These are phyloP conservation scores for Rhodotorula graminis DNA, from an alignment of 768 basidiomycete species.

Conservation along the genomic window DNA sequence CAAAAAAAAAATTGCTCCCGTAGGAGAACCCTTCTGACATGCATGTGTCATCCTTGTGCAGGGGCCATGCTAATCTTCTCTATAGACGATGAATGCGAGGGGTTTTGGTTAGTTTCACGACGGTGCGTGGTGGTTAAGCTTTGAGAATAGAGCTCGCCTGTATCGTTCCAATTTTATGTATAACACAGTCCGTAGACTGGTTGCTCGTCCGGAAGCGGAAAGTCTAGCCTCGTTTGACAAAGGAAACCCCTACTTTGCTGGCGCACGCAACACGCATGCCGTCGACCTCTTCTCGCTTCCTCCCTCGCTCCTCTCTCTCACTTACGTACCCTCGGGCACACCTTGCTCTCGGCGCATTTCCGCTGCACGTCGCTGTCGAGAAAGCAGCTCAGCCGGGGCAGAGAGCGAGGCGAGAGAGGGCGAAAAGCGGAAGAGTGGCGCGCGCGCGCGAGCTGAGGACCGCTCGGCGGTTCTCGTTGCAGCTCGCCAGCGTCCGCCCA, in stretches of 20 bases:
- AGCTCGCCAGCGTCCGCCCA: too few relatives aligned
- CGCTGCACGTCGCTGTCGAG: too few relatives aligned
- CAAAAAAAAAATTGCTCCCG: not conserved
- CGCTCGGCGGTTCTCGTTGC: too few relatives aligned
- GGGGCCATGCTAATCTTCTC: constrained; percentile 99
- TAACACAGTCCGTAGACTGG: not conserved
- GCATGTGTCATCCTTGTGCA: constrained; percentile 99
- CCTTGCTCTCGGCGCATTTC: too few relatives aligned
- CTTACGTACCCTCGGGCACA: too few relatives aligned
- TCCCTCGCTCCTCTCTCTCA: too few relatives aligned
- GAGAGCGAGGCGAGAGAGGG: too few relatives aligned
- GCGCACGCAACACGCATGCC: too few relatives aligned
- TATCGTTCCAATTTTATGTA: constrained; percentile 12
- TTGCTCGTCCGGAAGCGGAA: not conserved
- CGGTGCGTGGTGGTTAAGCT: not conserved
- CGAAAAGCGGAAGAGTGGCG: too few relatives aligned
- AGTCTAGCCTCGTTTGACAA: not conserved
- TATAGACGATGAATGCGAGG: constrained; percentile 77
- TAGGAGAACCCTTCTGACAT: constrained; percentile 6
- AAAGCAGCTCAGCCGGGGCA: too few relatives aligned
- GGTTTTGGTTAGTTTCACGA: not conserved
- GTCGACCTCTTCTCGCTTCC: too few relatives aligned
- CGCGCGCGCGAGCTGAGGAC: too few relatives aligned
- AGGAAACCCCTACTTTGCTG: not conserved
- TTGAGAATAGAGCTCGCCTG: not conserved